phyloP scores from a whole-genome alignment of 768 basidiomycete species.

The Mycena rosella region DNA sequence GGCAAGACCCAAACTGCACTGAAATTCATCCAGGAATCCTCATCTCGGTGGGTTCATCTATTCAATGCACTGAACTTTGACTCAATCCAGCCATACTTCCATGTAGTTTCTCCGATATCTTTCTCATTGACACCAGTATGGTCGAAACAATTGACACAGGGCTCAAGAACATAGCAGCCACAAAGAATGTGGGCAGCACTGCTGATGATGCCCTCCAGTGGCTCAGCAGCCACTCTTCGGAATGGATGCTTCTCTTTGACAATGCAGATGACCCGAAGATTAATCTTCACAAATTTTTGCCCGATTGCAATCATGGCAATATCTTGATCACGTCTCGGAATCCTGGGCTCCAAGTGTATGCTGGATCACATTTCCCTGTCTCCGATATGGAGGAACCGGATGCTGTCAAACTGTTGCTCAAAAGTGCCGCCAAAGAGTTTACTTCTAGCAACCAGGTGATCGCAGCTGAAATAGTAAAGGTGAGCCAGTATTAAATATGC shows the following conservation, averaged over 20 bases:
- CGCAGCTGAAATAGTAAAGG: slow-evolving; percentile 21
- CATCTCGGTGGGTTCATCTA: slow-evolving; percentile 2
- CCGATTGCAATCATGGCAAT: slow-evolving; percentile 22
- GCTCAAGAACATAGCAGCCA: slow-evolving; percentile 2
- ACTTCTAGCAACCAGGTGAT: not conserved
- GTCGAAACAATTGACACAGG: slow-evolving; percentile 13
- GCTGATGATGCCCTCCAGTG: slow-evolving; percentile 4
- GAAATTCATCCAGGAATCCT: slow-evolving; percentile 23
- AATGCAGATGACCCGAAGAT: slow-evolving; percentile 26
- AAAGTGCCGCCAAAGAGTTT: not conserved
- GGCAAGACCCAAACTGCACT: slow-evolving; percentile 30
- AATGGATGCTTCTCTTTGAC: slow-evolving; percentile 17
- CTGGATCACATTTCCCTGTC: not conserved
- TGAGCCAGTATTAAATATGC: not conserved
- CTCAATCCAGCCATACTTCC: not conserved
- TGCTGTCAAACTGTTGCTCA: slow-evolving; percentile 22
- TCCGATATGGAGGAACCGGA: slow-evolving; percentile 4
- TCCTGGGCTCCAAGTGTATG: slow-evolving; percentile 7
- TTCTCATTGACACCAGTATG: slow-evolving; percentile 19
- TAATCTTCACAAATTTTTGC: slow-evolving; percentile 12
- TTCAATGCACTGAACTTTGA: too few relatives aligned
- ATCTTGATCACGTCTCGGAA: slow-evolving; percentile 32
- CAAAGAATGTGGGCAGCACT: not conserved
- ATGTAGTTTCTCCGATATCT: slow-evolving; percentile 17
- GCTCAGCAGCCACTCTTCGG: not conserved